phyloP scores from a whole-genome alignment of 169 alveolate species.

The Plasmodium vivax region DNA sequence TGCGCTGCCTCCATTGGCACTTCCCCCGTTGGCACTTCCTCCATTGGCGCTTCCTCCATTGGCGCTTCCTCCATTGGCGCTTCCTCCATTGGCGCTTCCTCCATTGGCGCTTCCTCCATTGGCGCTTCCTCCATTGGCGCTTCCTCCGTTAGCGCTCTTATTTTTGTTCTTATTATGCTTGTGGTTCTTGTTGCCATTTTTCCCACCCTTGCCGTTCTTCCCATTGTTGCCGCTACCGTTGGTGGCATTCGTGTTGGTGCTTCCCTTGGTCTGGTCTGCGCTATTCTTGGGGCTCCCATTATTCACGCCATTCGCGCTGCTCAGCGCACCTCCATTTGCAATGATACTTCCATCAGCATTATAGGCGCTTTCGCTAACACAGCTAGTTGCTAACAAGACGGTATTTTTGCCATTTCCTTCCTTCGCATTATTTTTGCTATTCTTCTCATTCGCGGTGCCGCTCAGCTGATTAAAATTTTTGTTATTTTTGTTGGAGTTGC shows the following conservation, averaged over 20 bases:
- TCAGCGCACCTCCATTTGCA: not conserved
- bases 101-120: not conserved
- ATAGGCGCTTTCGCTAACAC: not conserved
- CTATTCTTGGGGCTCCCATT: not conserved
- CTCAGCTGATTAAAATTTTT: not conserved
- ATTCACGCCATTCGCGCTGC: not conserved
- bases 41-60: too few relatives aligned
- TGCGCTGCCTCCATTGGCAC: too few relatives aligned
- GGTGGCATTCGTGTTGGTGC: not conserved
- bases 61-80: too few relatives aligned
- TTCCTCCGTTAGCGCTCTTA: not conserved
- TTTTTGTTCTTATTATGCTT: constrained; percentile 26
- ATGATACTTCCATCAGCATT: not conserved
- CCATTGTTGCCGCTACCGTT: not conserved
- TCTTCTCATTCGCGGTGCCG: constrained; percentile 10
- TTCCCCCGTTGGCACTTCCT: too few relatives aligned
- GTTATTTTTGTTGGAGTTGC: constrained; percentile 9
- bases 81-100: not conserved
- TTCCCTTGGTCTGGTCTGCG: not conserved
- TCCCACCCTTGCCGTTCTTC: constrained; percentile 10
- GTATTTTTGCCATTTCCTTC: not conserved
- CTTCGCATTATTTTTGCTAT: not conserved
- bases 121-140: not conserved
- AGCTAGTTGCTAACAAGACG: not conserved
- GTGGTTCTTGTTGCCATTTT: not conserved